Evolutionary conservation across 306 rosid genomes (phyloP), one percentile per base, ranked within the genome.

Genomic region (Mimosa bimucronata): DNA sequence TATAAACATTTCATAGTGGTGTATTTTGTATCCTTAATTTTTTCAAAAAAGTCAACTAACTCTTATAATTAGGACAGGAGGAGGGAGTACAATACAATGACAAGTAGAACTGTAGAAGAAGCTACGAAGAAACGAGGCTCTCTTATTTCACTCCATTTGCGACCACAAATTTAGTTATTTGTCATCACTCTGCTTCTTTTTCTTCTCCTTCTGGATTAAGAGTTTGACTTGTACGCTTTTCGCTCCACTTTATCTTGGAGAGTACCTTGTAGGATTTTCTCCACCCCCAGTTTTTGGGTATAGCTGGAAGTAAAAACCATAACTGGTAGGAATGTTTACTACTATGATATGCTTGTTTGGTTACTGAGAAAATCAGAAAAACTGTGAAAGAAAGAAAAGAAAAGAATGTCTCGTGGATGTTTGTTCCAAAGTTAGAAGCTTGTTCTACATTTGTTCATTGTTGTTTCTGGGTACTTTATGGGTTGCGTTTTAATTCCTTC

Each of bases 331-430:
- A 21, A 68, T 68, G 18, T 21, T 68, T 68, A 19, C 14, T 9
- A 5, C 38, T 34, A 34, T 34, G 38, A 34, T 34, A 34, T 21
- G 71, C 41, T 66, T 40, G 18, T 40, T 40, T 68, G 73, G 73
- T 68, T 68, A 29, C 72, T 66, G 72, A 37, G 72, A 66, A 38
- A 57, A 31, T 37, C 29, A 9, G 48, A n/a, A 37, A n/a, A 57
- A 8, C 45, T 65, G 44, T 7, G 2, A 31, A 62, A 15, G 21
- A n/a, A n/a, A n/a, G n/a, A n/a, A 31, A 14, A 3, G 3, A n/a
- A 3, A 3, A 19, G 28, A 16, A 18, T 18, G 26, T 18, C 44
- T 31, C n/a, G 15, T 7, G 8, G 45, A 10, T 66, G 46, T 37
- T 66, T 25, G 3, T 66, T 37, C 3, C 28, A n/a, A 37, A 37